Conservation (phyloP, 176 grass and related monocot genomes). For the Cymbopogon citratus region DNA sequence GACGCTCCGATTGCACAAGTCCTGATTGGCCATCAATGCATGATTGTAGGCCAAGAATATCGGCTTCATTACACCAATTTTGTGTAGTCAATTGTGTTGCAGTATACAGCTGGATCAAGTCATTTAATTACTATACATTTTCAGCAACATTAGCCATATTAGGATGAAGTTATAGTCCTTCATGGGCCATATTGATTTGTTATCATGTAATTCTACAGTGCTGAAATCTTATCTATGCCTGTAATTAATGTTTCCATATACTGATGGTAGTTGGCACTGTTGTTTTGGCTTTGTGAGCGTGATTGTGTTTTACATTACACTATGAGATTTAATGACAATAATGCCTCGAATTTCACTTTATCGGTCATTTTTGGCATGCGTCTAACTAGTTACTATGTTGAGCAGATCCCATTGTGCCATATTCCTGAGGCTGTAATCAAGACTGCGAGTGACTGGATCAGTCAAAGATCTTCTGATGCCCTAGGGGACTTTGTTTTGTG, state of each 20-base stretch:
- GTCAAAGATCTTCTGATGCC: constrained; percentile 61
- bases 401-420: constrained; percentile 70
- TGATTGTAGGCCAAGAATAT: not conserved
- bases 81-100: not conserved
- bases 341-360: not conserved
- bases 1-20: not conserved
- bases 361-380: not conserved
- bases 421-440: constrained; percentile 82
- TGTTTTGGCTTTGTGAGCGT: not conserved
- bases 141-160: not conserved
- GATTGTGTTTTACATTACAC: not conserved
- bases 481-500: constrained; percentile 82
- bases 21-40: not conserved
- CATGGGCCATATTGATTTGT: not conserved
- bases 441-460: constrained; percentile 69
- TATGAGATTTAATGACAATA: not conserved
- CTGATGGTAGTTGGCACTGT: not conserved
- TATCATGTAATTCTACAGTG: not conserved
- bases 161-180: not conserved
- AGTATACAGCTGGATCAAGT: constrained; percentile 9
- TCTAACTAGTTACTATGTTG: constrained; percentile 30
- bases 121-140: constrained; percentile 15
- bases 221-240: not conserved
- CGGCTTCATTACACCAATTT: not conserved
- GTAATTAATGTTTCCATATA: not conserved